A percentile compares a stretch with the other conserved stretches of the same genome.
Conservation (phyloP, 2,329 filamentous ascomycete genomes). For the Fusarium sp. region DNA sequence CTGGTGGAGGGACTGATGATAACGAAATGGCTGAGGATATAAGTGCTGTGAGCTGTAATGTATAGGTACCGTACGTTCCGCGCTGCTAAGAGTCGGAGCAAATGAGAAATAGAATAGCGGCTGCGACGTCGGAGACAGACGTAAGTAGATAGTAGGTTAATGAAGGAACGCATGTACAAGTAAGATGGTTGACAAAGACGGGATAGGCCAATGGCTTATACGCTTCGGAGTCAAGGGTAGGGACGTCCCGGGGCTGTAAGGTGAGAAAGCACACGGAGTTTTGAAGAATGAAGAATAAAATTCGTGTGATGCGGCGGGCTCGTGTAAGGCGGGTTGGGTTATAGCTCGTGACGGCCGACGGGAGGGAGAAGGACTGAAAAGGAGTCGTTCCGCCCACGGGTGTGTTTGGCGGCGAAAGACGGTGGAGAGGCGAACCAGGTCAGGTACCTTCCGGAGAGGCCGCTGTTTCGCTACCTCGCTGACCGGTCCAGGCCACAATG, state of each 20-base stretch:
- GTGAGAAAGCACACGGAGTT: conserved; percentile 4
- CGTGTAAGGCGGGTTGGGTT: conserved; percentile 6
- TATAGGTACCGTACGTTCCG: conserved; percentile 19
- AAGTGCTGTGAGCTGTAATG: conserved; percentile 23
- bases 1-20: conserved; percentile 35
- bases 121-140: conserved; percentile 25
- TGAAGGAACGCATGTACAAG: conserved; percentile 20
- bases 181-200: neutral
- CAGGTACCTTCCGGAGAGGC: conserved; percentile 35
- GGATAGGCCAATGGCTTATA: conserved; percentile 14
- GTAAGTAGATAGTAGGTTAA: conserved; percentile 1
- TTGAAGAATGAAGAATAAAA: conserved; percentile 12
- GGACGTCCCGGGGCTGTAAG: conserved; percentile 8
- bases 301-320: conserved; percentile 12
- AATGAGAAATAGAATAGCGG: conserved; percentile 34
- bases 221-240: conserved; percentile 25
- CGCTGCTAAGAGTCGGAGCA: conserved; percentile 27
- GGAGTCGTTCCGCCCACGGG: conserved; percentile 17
- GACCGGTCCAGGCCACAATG: conserved; percentile 36
- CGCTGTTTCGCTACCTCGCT: conserved; percentile 30
- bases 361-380: conserved; percentile 27
- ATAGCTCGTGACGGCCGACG: conserved; percentile 10
- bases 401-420: conserved; percentile 32
- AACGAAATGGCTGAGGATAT: conserved; percentile 37
- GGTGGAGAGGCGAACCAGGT: conserved; percentile 27